Conservation (phyloP, 441 rosid species). For the Populus hybrid region DNA sequence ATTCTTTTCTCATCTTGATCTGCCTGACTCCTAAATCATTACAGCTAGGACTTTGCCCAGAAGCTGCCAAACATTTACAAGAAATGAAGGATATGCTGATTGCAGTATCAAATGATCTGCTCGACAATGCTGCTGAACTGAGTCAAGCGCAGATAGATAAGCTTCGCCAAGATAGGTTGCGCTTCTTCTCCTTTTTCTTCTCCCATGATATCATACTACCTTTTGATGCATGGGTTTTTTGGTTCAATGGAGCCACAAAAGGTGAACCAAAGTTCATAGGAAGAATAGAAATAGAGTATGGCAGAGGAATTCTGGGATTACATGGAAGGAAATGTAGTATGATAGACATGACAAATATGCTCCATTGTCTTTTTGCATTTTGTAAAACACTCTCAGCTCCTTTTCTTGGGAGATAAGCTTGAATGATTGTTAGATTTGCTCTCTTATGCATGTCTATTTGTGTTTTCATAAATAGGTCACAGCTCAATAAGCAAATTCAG, state of each 20-base stretch:
- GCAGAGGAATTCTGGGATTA: background rate
- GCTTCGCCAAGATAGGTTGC: slow-evolving; percentile 18
- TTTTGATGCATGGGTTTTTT: background rate
- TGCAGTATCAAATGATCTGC: slow-evolving; percentile 85
- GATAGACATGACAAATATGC: background rate
- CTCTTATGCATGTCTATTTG: slow-evolving; percentile 20
- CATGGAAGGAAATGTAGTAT: background rate
- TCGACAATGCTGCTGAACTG: slow-evolving; percentile 64
- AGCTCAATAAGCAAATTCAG: slow-evolving; percentile 77
- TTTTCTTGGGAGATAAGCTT: slow-evolving; percentile 19
- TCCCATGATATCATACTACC: background rate
- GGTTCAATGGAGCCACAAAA: background rate
- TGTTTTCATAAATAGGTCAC: slow-evolving; percentile 43
- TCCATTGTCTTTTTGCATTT: slow-evolving; percentile 2
- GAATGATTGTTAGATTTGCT: slow-evolving; percentile 21
- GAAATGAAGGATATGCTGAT: slow-evolving; percentile 86
- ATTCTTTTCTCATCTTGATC: slow-evolving; percentile 22
- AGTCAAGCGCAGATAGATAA: slow-evolving; percentile 51
- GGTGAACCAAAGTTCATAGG: background rate
- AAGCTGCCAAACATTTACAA: slow-evolving; percentile 67
- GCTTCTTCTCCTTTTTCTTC: background rate
- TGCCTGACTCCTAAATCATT: slow-evolving; percentile 29
- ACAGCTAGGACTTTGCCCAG: slow-evolving; percentile 90
- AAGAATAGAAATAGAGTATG: background rate
- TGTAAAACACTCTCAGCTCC: slow-evolving; percentile 6